These are phyloP conservation scores for Auriscalpium orientale DNA, from an alignment of 768 basidiomycete species.

Conservation along the genomic window DNA sequence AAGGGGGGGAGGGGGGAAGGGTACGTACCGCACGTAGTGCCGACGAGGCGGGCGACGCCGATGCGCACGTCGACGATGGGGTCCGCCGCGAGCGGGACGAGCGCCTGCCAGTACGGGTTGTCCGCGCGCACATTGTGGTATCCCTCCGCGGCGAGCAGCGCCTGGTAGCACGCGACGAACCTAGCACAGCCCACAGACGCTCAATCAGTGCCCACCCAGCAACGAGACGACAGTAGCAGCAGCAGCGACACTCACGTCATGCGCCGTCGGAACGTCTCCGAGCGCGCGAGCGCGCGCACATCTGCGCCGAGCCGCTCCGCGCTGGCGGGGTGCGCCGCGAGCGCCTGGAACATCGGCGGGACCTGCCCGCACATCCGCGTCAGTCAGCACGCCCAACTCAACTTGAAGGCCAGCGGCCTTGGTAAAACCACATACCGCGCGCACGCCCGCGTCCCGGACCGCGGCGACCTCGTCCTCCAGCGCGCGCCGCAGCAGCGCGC, in stretches of 20 bases:
- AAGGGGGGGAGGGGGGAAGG: background rate
- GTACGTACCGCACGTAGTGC: constrained; percentile 46
- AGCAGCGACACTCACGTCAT: constrained; percentile 12
- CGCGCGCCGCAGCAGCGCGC: constrained; percentile 28
- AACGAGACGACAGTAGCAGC: too few species aligned
- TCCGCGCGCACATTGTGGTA: constrained; percentile 33
- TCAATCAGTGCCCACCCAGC: background rate
- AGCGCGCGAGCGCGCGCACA: background rate
- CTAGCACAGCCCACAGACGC: constrained; percentile 31
- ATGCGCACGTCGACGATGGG: constrained; percentile 79
- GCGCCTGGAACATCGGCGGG: background rate
- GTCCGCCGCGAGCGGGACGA: constrained; percentile 56
- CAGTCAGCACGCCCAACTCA: constrained; percentile 6
- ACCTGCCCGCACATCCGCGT: constrained; percentile 1
- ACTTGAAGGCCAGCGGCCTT: background rate
- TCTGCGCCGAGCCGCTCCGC: background rate
- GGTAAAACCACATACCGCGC: constrained; percentile 41
- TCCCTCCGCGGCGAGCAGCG: constrained; percentile 37
- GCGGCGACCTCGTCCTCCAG: constrained; percentile 77
- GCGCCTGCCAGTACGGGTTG: constrained; percentile 45
- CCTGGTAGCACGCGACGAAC: constrained; percentile 68
- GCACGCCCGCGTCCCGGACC: constrained; percentile 71
- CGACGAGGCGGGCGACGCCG: constrained; percentile 69
- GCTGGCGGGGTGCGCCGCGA: constrained; percentile 14
- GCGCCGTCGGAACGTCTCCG: constrained; percentile 6